Base-by-base conservation (phyloP, 176 grass and related monocot genomes). In the Microstegium vimineum region DNA sequence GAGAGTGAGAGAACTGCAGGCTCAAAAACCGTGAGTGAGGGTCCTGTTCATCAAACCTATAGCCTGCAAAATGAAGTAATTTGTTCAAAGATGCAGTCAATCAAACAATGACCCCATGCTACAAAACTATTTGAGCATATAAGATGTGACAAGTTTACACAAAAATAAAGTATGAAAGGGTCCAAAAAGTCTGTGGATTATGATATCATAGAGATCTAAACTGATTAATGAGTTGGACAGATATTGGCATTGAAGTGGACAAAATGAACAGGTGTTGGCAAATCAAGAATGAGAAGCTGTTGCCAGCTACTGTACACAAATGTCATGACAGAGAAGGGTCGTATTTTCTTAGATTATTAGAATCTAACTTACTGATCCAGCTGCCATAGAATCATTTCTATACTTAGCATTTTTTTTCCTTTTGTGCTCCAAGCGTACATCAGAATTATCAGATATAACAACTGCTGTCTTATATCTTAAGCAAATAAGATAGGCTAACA, bases 21-120 rank as follows among this genome's bases (percentile, higher is more conserved):
- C 51, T 73, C 86, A 96, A 89, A 74, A 28, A 79, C 83, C 88
- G 73, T 66, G 94, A 96, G 20, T 71, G 73, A 66, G 81, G 86
- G n/a, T 93, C 94, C 63, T 89, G 84, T 43, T 89, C 90, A 18
- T 96, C 94, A 62, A 96, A 88, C 64, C 61, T 85, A 82, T 96
- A 96, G 81, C 94, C 90, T 96, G 90, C 83, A 91, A 96, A 83
- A 84, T 28, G 61, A 91, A 78, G 35, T 52, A n/a, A 4, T 78
- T 47, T 46, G 32, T 76, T n/a, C 41, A 54, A 47, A 66, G 32
- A 43, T 62, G 60, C 11, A 16, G 37, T 32, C 25, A 13, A 71
- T 14, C n/a, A 57, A 40, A 9, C 6, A 16, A 23, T 47, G 40
- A 33, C 61, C 75, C 62, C 43, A 73, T 73, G 45, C 75, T 65